These are phyloP conservation scores for Lasiodiplodia sp. DNA, from an alignment of 2,329 filamentous ascomycete genomes.

Conservation along the genomic window DNA sequence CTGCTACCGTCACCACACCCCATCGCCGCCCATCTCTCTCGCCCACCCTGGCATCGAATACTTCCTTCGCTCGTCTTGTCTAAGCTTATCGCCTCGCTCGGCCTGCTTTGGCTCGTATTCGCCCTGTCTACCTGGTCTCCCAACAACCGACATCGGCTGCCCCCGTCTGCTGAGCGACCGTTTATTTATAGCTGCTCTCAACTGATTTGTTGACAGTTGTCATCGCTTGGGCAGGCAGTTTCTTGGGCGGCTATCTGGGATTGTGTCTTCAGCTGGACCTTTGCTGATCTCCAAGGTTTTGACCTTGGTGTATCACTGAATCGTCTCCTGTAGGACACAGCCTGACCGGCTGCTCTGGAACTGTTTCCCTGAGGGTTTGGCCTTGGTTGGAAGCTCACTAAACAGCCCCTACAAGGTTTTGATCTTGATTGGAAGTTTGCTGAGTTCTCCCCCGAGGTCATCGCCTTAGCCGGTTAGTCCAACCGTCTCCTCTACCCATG, in stretches of 20 bases:
- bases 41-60: slow-evolving; percentile 7
- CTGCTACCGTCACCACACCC: background rate
- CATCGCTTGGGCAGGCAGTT: slow-evolving; percentile 6
- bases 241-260: background rate
- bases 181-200: slow-evolving; percentile 2
- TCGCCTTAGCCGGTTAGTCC: slow-evolving; percentile 19
- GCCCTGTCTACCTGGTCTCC: background rate
- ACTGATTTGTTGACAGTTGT: background rate
- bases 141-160: background rate
- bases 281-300: background rate
- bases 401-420: background rate
- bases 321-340: background rate
- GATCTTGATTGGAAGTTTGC: slow-evolving; percentile 3
- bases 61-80: background rate
- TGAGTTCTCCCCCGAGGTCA: slow-evolving; percentile 3
- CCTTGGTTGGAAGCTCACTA: slow-evolving; percentile 16
- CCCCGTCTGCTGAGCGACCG: background rate
- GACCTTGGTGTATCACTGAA: background rate
- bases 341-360: background rate
- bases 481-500: slow-evolving; percentile 10
- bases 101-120: background rate
- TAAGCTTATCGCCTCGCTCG: background rate
- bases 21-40: background rate
- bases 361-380: slow-evolving; percentile 18
- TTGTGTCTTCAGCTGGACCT: background rate